These are phyloP conservation scores for Ascochyta lentis DNA, from an alignment of 2,329 filamentous ascomycete species.

Conservation along the genomic window DNA sequence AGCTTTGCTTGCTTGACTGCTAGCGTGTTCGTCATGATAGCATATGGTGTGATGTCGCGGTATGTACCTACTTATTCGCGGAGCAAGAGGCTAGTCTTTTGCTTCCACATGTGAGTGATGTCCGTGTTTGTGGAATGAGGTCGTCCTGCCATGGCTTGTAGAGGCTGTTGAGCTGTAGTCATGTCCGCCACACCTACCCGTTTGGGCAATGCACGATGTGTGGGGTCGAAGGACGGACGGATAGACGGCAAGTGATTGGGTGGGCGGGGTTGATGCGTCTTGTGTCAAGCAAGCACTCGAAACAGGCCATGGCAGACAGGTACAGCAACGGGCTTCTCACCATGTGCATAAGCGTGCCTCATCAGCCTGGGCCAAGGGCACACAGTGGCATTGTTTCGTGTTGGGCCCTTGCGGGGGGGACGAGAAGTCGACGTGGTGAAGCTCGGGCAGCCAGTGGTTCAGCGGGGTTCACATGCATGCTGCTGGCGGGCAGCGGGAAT, in stretches of 20 bases:
- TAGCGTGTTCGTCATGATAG: neutral
- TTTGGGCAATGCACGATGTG: slow-evolving; percentile 5
- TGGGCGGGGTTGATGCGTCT: neutral
- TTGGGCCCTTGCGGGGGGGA: slow-evolving; percentile 10
- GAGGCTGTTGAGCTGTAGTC: neutral
- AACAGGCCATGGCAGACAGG: neutral
- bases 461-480: neutral
- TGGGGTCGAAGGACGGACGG: neutral
- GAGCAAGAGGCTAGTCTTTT: too few species aligned
- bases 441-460: slow-evolving; percentile 3
- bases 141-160: too few species aligned
- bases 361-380: neutral
- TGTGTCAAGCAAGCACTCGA: neutral
- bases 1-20: too few species aligned
- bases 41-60: neutral
- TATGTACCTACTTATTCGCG: too few species aligned
- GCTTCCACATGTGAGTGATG: too few species aligned
- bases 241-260: neutral
- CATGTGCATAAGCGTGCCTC: neutral
- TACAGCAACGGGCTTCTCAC: neutral
- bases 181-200: slow-evolving; percentile 4
- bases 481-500: neutral
- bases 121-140: neutral
- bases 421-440: slow-evolving; percentile 7
- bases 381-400: slow-evolving; percentile 3